These are phyloP conservation scores for Hevea brasiliensis DNA, from an alignment of 345 rosid species.

Conservation along the genomic window DNA sequence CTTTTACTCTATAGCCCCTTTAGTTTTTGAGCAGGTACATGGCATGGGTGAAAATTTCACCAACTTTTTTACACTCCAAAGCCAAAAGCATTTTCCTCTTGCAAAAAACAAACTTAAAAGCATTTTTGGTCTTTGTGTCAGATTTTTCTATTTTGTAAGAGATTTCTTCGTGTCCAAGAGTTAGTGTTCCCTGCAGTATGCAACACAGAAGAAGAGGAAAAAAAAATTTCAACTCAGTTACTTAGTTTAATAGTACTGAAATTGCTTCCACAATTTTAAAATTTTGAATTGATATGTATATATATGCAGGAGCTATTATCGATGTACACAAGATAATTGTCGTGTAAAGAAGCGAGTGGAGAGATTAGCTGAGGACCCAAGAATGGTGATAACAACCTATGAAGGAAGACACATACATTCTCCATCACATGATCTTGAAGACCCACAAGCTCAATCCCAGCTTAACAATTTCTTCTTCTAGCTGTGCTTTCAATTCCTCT, in stretches of 20 bases:
- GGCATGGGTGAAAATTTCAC: not conserved
- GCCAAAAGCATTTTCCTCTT: too few relatives aligned
- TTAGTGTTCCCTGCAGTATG: too few relatives aligned
- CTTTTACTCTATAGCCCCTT: not conserved
- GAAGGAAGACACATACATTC: constrained; percentile 94
- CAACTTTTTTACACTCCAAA: not conserved
- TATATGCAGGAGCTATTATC: constrained; percentile 81
- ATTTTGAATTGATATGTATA: too few relatives aligned
- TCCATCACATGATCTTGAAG: constrained; percentile 75
- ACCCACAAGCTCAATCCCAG: constrained; percentile 43
- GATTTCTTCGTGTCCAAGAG: too few relatives aligned
- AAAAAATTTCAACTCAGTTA: too few relatives aligned
- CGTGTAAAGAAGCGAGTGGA: constrained; percentile 95
- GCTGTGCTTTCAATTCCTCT: not conserved
- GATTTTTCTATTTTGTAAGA: too few relatives aligned
- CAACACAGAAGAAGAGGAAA: too few relatives aligned
- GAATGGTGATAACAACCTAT: constrained; percentile 98
- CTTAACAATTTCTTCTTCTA: constrained; percentile 73
- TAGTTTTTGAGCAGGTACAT: not conserved
- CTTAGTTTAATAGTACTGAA: too few relatives aligned
- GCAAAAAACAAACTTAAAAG: too few relatives aligned
- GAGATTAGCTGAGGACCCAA: constrained; percentile 95
- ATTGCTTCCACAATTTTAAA: too few relatives aligned
- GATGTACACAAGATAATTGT: constrained; percentile 92
- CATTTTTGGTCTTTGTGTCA: not conserved